phyloP scores from a whole-genome alignment of 371 early-diverging fungal genomes.

The Syncephalastrum monosporum region DNA sequence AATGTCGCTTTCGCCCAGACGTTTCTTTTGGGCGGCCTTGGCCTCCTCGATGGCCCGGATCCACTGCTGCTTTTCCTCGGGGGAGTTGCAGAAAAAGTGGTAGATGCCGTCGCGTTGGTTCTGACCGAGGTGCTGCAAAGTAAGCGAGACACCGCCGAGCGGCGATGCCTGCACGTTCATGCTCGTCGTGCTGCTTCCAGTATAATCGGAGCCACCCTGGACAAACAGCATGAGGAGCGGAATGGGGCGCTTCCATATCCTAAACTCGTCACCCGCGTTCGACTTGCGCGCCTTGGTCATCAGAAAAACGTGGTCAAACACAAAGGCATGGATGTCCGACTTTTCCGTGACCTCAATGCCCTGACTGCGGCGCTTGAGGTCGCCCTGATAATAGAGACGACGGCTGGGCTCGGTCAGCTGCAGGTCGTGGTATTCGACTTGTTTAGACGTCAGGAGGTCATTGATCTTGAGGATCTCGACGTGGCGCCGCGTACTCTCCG shows the following conservation, averaged over 20 bases:
- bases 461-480: slow-evolving; percentile 34
- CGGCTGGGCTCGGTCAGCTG: slow-evolving; percentile 71
- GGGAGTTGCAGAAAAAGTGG: slow-evolving; percentile 49
- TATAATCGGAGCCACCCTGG: slow-evolving; percentile 24
- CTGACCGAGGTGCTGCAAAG: slow-evolving; percentile 39
- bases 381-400: slow-evolving; percentile 75
- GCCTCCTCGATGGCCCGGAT: slow-evolving; percentile 81
- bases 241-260: slow-evolving; percentile 67
- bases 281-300: slow-evolving; percentile 70
- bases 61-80: slow-evolving; percentile 83
- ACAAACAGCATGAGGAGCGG: slow-evolving; percentile 60
- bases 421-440: slow-evolving; percentile 62
- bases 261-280: slow-evolving; percentile 57
- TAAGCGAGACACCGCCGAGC: slow-evolving; percentile 20
- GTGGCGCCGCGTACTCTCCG: slow-evolving; percentile 26
- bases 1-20: slow-evolving; percentile 53
- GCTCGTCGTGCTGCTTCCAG: slow-evolving; percentile 9
- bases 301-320: slow-evolving; percentile 88
- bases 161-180: not conserved
- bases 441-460: slow-evolving; percentile 47
- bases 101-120: slow-evolving; percentile 33
- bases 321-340: slow-evolving; percentile 73
- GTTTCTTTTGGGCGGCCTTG: slow-evolving; percentile 44
- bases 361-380: slow-evolving; percentile 67
- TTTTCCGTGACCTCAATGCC: slow-evolving; percentile 67